Base-by-base conservation (phyloP, 768 basidiomycete genomes). In the Tricholoma bakamatsutake region DNA sequence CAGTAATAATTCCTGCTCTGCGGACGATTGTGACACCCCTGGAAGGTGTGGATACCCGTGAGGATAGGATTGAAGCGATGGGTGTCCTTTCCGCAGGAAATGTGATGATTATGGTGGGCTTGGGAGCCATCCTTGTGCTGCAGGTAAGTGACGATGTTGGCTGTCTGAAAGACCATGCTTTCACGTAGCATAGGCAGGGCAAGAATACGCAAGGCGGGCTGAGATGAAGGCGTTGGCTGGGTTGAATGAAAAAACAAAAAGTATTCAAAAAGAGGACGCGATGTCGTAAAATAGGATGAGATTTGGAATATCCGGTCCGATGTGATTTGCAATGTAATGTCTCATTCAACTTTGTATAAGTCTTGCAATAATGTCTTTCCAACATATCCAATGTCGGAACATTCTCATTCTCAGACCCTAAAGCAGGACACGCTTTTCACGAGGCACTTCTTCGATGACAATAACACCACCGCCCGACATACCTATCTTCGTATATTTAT, bases 81-180 rank as follows among this genome's bases (percentile, higher is more conserved):
- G 82, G 82, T 52, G 77, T 97, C 4, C 75, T 96, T 21, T 83
- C 87, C 27, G 95, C 95, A 5, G 93, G 87, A 9, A 96, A 97
- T 66, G 81, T 90, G 49, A 86, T 98, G 57, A 85, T 93, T 52
- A 84, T 86, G 52, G 75, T 83, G 6, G 77, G 83, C 50, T 76
- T 93, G 12, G 78, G 79, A 17, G 80, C 78, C 9, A 78, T 93
- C 52, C 75, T 93, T 18, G 65, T 73, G 31, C 74, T 93, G 53
- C 91, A 93, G 82, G 90, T 88, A 11, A n/a, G 11, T 3, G 34
- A 47, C 18, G 28, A 21, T 42, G 13, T 40, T 45, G 11, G 3
- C 31, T 13, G 21, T 8, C 13, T 10, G 8, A 12, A 52, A 45
- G 40, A 10, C 12, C n/a, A 55, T 15, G 40, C 8, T 39, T 47